Conservation (phyloP, 2,329 filamentous ascomycete genomes). For the Aspergillus hiratsukae region DNA sequence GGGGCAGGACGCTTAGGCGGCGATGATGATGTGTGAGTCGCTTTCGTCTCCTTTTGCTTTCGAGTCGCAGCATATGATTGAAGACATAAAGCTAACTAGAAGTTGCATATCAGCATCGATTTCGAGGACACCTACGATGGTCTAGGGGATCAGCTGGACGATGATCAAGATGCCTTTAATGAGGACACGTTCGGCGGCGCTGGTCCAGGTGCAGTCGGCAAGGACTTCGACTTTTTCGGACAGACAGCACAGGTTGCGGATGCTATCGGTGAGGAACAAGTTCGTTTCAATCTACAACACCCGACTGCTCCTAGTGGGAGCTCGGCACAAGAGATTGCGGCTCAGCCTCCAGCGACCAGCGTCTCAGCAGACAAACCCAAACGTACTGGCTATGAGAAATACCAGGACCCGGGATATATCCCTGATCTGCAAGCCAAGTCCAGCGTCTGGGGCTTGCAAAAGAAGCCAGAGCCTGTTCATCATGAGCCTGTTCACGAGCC, state of each 20-base stretch:
- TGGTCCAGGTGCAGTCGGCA: slow-evolving; percentile 59
- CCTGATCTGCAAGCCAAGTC: slow-evolving; percentile 90
- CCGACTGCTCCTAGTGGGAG: slow-evolving; percentile 41
- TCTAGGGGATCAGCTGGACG: slow-evolving; percentile 82
- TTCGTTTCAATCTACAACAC: slow-evolving; percentile 73
- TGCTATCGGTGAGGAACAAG: slow-evolving; percentile 86
- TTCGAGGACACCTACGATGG: slow-evolving; percentile 99
- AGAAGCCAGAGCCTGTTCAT: slow-evolving; percentile 26
- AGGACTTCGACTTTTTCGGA: slow-evolving; percentile 96
- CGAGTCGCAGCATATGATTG: not conserved
- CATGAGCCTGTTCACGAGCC: slow-evolving; percentile 5
- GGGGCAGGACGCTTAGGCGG: slow-evolving; percentile 44
- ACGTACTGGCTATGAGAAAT: slow-evolving; percentile 86
- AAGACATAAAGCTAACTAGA: not conserved
- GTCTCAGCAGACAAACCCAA: slow-evolving; percentile 51
- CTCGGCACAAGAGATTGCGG: slow-evolving; percentile 30
- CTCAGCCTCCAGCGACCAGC: slow-evolving; percentile 43
- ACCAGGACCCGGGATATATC: slow-evolving; percentile 76
- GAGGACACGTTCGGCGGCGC: slow-evolving; percentile 81
- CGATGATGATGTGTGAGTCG: slow-evolving; percentile 57
- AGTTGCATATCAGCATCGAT: slow-evolving; percentile 55
- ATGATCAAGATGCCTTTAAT: slow-evolving; percentile 91
- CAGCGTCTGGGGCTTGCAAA: slow-evolving; percentile 76
- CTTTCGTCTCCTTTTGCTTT: slow-evolving; percentile 30
- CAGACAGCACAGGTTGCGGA: slow-evolving; percentile 81